Evolutionary conservation across 2,329 filamentous ascomycete genomes (phyloP).

Genomic region (Verticillium zaregamsianum): DNA sequence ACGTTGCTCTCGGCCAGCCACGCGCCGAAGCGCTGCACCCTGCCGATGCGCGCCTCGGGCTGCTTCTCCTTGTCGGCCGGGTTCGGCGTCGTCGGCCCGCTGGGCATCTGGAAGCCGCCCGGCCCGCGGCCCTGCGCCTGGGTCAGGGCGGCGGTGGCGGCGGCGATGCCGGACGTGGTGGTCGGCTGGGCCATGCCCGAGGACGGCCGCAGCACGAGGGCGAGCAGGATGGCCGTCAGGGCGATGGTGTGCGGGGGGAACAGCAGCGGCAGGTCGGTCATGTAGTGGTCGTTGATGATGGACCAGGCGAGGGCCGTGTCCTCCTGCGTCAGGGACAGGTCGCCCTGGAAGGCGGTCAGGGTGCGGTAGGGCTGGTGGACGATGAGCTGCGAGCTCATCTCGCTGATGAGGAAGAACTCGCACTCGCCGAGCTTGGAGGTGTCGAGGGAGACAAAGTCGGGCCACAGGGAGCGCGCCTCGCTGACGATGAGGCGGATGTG

Average conservation of each 20-base stretch:
- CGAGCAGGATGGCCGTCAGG: constrained; percentile 79
- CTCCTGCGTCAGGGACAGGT: constrained; percentile 70
- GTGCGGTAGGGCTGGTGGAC: constrained; percentile 88
- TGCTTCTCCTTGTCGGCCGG: constrained; percentile 37
- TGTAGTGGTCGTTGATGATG: constrained; percentile 87
- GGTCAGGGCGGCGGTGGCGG: constrained; percentile 43
- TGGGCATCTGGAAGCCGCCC: constrained; percentile 3
- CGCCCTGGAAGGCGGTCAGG: constrained; percentile 64
- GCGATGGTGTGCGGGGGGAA: constrained; percentile 84
- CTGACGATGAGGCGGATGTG: constrained; percentile 88
- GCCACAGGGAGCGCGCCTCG: constrained; percentile 83
- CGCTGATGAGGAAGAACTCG: constrained; percentile 88
- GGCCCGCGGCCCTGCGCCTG: constrained; percentile 24
- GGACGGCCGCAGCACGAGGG: constrained; percentile 73
- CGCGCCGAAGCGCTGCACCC: constrained; percentile 62
- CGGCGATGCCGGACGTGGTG: constrained; percentile 39
- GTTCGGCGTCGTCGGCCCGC: constrained; percentile 9
- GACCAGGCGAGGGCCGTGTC: constrained; percentile 75
- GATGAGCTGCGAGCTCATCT: constrained; percentile 86
- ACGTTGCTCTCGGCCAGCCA: constrained; percentile 86
- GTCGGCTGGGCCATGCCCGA: constrained; percentile 22
- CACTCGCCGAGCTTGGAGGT: constrained; percentile 85
- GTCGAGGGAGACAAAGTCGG: constrained; percentile 71
- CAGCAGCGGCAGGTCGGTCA: constrained; percentile 84
- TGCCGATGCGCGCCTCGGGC: constrained; percentile 54